Base-by-base conservation (phyloP, 1,139 yeast species). In the Saccharomyces hybrid region DNA sequence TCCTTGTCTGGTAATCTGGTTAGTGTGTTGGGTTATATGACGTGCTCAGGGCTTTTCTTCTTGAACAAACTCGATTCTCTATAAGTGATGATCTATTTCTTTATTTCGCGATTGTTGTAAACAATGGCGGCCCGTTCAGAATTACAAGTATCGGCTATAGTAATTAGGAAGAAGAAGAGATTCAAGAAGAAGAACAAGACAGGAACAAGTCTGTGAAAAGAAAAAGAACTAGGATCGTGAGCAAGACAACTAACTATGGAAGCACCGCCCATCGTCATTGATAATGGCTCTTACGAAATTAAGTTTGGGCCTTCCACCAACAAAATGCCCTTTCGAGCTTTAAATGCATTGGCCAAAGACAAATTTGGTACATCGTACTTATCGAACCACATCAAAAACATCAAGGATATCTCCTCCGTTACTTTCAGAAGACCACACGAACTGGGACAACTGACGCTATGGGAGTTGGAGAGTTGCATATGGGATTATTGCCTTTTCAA, bases 391-490 rank as follows among this genome's bases (percentile, higher is more conserved):
- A 66, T 85, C 34, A 69, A 78, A 25, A 76, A 77, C 29, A 81
- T 91, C 49, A 81, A 79, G 57, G 93, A 90, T 64, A 85, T 83
- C 53, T 83, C 95, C 1, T 90, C 95, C 0, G 76, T 91, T 14
- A 78, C 79, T 32, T 81, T 86, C 68, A 81, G 86, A 57, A 74
- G 99, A 53, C 97, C 99, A 0, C 83, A 82, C 59, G 97, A 90
- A 59, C 83, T 85, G 61, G 95, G 98, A 14, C 95, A 91, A 64
- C 72, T 95, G 53, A 83, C 85, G 0, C 88, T 95, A 44, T 95
- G 99, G 99, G 96, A 89, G 59, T 74, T 88, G 1, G 91, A 95
- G 67, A 87, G 86, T 65, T 86, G 87, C n/a, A 80, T 95, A 3
- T 95, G 99, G 99, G 98, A 95, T 68, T 81, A 85, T 59, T 78